Percentiles rank a stretch among this genome's conserved stretches.
phyloP scores from a whole-genome alignment of 164 flowering plant genomes.

The Echeveria elegans region DNA sequence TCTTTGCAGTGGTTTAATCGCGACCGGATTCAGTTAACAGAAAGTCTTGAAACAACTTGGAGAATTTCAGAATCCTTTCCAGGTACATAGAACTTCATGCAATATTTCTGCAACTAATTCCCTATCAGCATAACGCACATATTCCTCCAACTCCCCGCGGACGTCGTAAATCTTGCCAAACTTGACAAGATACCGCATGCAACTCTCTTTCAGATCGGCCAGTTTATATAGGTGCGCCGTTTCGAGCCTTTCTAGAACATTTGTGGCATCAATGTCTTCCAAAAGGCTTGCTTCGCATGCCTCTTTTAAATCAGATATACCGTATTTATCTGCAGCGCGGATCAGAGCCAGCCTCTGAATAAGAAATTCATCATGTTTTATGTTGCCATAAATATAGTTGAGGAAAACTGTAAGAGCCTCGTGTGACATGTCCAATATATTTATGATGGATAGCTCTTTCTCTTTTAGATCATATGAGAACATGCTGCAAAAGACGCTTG shows the following conservation, averaged over 20 bases:
- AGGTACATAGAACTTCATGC: slow-evolving; percentile 62
- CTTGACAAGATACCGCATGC: slow-evolving; percentile 77
- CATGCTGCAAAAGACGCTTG: slow-evolving; percentile 91
- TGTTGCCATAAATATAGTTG: slow-evolving; percentile 66
- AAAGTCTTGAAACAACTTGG: too few relatives aligned
- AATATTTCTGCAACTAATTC: slow-evolving; percentile 72
- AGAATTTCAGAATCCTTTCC: slow-evolving; percentile 78
- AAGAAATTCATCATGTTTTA: slow-evolving; percentile 57
- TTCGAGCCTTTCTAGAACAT: slow-evolving; percentile 84
- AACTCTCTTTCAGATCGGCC: slow-evolving; percentile 58
- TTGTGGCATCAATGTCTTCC: slow-evolving; percentile 76
- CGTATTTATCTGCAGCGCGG: slow-evolving; percentile 86
- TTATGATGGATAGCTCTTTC: slow-evolving; percentile 64
- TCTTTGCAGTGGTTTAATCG: too few relatives aligned
- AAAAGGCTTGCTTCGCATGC: slow-evolving; percentile 80
- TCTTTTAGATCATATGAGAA: slow-evolving; percentile 82
- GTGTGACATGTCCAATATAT: slow-evolving; percentile 82
- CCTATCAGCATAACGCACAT: slow-evolving; percentile 61
- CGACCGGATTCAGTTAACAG: too few relatives aligned
- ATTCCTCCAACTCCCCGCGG: slow-evolving; percentile 60
- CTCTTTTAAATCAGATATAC: slow-evolving; percentile 65
- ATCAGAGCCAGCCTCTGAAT: slow-evolving; percentile 67
- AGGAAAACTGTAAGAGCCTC: slow-evolving; percentile 69
- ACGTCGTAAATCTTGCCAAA: slow-evolving; percentile 87
- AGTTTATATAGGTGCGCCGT: slow-evolving; percentile 63